phyloP scores from a whole-genome alignment of 768 basidiomycete species.

The Suillus subluteus region DNA sequence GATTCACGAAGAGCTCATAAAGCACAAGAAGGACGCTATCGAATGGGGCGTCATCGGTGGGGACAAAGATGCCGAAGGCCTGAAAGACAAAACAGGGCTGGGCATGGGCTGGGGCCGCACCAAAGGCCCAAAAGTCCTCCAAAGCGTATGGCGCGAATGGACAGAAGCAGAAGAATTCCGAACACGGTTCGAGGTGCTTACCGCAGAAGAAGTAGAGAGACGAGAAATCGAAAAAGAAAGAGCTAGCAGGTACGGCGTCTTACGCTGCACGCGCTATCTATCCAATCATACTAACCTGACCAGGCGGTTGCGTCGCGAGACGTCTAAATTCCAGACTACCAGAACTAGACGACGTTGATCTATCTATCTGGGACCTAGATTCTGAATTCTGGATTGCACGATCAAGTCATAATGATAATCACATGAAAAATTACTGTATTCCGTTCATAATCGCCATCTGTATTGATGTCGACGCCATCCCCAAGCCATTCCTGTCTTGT shows the following conservation, averaged over 20 bases:
- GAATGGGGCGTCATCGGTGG: constrained; percentile 89
- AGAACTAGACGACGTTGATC: constrained; percentile 42
- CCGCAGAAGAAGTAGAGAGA: constrained; percentile 88
- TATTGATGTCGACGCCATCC: constrained; percentile 9
- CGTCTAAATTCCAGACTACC: constrained; percentile 64
- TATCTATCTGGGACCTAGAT: neutral
- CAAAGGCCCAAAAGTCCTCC: constrained; percentile 77
- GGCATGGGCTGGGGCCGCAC: constrained; percentile 78
- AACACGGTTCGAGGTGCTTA: constrained; percentile 86
- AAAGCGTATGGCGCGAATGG: constrained; percentile 97
- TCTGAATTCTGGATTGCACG: neutral
- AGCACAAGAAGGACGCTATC: constrained; percentile 93
- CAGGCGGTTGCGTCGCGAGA: constrained; percentile 66
- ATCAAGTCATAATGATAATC: constrained; percentile 1
- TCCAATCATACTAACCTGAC: constrained; percentile 10
- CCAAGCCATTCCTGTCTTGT: neutral
- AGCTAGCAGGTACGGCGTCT: constrained; percentile 60
- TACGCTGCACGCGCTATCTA: neutral
- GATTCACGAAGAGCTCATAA: constrained; percentile 92
- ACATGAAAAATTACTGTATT: constrained; percentile 24
- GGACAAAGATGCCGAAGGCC: constrained; percentile 56
- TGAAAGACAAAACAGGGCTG: constrained; percentile 84
- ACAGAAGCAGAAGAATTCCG: constrained; percentile 87
- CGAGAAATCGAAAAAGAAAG: constrained; percentile 88
- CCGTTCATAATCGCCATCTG: constrained; percentile 26